Evolutionary conservation across 1,284 basidiomycete species (phyloP), one percentile per base, ranked within the genome.

Genomic region (Boletellus dicymbophilus): DNA sequence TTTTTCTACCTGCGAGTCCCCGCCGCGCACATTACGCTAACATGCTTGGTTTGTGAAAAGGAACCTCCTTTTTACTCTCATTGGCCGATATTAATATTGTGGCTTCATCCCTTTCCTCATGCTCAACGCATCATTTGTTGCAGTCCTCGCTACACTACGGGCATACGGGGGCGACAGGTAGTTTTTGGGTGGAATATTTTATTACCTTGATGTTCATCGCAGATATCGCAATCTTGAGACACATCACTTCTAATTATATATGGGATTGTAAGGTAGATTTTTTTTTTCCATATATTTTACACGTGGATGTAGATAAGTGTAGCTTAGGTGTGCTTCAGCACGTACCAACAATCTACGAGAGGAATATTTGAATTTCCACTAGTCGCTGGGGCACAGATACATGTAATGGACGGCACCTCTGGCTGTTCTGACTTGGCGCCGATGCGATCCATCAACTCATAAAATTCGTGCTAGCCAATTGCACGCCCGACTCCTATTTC

Each of bases 131-230:
- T 46, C 23, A 43, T 52, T 36, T 27, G 38, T 49, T 31, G 30
- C 46, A 38, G 46, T 36, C 25, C 31, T 39, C 45, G 44, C 37
- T 53, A 53, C 28, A 31, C 44, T 64, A 53, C 30, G 44, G 37
- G 28, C 42, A 53, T 47, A 28, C n/a, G n/a, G n/a, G n/a, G n/a
- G n/a, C n/a, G n/a, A 60, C 60, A 52, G 50, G 58, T 62, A 46
- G 53, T 50, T 55, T 49, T 53, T 65, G 58, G 49, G 52, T 54
- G 61, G 48, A 46, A 44, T 64, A 58, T 53, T 62, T 67, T 68
- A 68, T 69, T 53, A 50, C 46, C 52, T 41, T 52, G 45, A 54
- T 63, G 54, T 44, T 54, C 53, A 47, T 51, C 42, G 37, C 40
- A 56, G 56, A 65, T 48, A 43, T 51, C 15, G 11, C 51, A 36